Percentiles rank a stretch among this genome's conserved stretches.
Evolutionary conservation across 78 protist genomes (phyloP).

Genomic region (Dictyostelium purpureum): DNA sequence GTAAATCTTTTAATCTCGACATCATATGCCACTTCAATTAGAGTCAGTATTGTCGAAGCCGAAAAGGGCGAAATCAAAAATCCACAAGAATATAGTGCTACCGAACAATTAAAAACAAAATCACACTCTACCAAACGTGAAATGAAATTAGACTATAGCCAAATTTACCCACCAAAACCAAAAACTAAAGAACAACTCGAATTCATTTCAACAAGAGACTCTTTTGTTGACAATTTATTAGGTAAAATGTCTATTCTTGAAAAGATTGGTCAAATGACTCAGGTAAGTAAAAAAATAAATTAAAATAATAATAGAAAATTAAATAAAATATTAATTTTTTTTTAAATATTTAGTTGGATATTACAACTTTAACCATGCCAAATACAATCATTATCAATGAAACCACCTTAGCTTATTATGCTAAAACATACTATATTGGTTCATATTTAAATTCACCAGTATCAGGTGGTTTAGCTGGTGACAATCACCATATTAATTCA

Average conservation of each 20-base stretch:
- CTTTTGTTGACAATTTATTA: constrained; percentile 38
- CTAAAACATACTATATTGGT: constrained; percentile 49
- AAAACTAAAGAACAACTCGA: background rate
- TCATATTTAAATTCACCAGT: constrained; percentile 48
- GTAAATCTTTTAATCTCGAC: background rate
- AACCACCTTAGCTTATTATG: constrained; percentile 14
- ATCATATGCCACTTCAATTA: background rate
- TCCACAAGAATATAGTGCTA: background rate
- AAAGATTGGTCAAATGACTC: constrained; percentile 85
- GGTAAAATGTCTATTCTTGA: constrained; percentile 55
- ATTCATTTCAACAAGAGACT: constrained; percentile 20
- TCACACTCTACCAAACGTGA: background rate
- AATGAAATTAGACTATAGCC: background rate
- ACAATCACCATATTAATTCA: background rate
- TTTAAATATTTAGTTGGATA: constrained; percentile 49
- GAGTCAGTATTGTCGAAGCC: background rate
- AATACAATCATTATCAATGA: constrained; percentile 12
- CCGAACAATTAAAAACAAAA: background rate
- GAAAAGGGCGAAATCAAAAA: no score
- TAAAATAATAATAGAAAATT: background rate
- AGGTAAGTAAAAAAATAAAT: constrained; percentile 6
- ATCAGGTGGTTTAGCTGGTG: constrained; percentile 44
- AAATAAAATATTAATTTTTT: background rate
- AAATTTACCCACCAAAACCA: background rate
- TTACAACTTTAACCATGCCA: constrained; percentile 38